Base-by-base conservation (phyloP, 768 basidiomycete species). In the Lanmaoa rubissima region DNA sequence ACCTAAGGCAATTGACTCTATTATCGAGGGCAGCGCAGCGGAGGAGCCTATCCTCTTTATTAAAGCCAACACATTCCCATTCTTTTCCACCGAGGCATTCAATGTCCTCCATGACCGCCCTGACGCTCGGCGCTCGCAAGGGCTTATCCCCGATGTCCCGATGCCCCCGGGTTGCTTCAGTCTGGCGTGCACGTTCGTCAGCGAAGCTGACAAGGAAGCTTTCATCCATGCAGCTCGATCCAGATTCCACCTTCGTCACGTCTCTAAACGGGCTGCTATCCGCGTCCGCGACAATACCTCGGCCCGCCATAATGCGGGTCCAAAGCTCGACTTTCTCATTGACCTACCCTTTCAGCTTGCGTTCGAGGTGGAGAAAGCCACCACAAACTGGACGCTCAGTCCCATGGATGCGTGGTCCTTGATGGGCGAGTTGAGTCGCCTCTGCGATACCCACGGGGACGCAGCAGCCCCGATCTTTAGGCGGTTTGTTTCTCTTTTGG, bases 301-400 rank as follows among this genome's bases (percentile, higher is more conserved):
- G 36, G 45, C 54, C 28, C 32, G 32, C 11, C 24, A 46, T 9
- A 46, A 42, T 34, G 38, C 62, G 12, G 9, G 58, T 10, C 39
- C 17, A 24, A 28, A 46, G 14, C 58, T 77, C 19, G 59, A 68
- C 21, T 47, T 71, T 45, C 62, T 78, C 39, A 19, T 43, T 3
- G 50, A 57, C 1, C 44, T 77, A 5, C 63, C 68, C 5, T 76
- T 76, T 43, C 61, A 65, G 34, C 64, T 77, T 16, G 76, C 72
- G 14, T 77, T 76, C 45, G 74, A 75, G 48, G 61, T 74, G 6
- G 74, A 77, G 31, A 77, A 76, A 50, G 73, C 75, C 0, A 47
- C 74, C n/a, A 54, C 58, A 36, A 68, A 62, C 44, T 66, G 65
- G 47, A 57, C 69, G 12, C 60, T 77, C 12, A 69, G 58, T 35